Evolutionary conservation across 2,329 filamentous ascomycete genomes (phyloP), one percentile per base, ranked within the genome.

Genomic region (Ascochyta rabiei): DNA sequence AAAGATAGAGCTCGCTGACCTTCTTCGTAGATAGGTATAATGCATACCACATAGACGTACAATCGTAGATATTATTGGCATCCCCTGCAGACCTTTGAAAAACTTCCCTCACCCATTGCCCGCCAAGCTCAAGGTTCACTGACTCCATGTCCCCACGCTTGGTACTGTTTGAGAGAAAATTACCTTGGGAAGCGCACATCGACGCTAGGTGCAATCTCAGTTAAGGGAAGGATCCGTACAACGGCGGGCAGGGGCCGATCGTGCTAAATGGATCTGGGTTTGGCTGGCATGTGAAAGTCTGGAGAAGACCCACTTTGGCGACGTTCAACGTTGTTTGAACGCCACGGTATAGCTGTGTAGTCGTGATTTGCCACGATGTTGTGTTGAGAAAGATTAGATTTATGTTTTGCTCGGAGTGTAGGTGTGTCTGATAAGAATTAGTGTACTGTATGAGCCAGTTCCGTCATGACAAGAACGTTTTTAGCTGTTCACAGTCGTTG

Each of bases 241-340:
- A 40, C 52, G 48, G 48, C 53, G 46, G 50, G 48, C 42, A 62
- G 61, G 61, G 59, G 57, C 61, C 62, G 56, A 63, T 61, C 56
- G 40, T 46, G 47, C 46, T 35, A 23, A 50, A 46, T 47, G 54
- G 55, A 59, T 57, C 55, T 28, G 26, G 42, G 35, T 51, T 44
- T 61, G 15, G 15, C 31, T 62, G 57, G 35, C 62, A 65, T 62
- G 61, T 65, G 62, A 65, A 63, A 63, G 61, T 60, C 57, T 63
- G 61, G 61, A 62, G 61, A 54, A 57, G 39, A 50, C 50, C 57
- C 57, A 57, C 53, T 49, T 46, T 26, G 33, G 48, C 55, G 48
- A 58, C 55, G 18, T 49, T 15, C 12, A 30, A 13, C 28, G 28
- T 30, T 30, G 12, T 6, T 30, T 30, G 28, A 30, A 30, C 28